These are phyloP conservation scores for Adansonia madagascariensis DNA, from an alignment of 441 rosid genomes.

Conservation along the genomic window DNA sequence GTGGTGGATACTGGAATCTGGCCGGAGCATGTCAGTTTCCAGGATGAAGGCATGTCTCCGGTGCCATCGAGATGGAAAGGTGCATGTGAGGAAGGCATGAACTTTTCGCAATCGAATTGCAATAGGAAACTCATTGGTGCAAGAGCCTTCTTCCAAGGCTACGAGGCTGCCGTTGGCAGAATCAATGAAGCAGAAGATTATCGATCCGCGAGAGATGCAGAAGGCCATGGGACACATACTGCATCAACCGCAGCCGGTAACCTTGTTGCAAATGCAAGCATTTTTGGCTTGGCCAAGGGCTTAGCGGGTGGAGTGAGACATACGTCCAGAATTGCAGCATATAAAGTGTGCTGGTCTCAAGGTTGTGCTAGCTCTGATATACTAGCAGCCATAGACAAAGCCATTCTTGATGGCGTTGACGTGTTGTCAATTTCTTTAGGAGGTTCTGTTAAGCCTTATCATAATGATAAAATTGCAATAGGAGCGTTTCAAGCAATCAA, in stretches of 20 bases:
- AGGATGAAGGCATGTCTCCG: conserved; percentile 49
- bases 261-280: conserved; percentile 41
- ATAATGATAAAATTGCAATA: conserved; percentile 47
- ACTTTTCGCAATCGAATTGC: conserved; percentile 50
- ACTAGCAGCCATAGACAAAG: conserved; percentile 55
- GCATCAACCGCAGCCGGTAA: conserved; percentile 65
- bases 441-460: conserved; percentile 49
- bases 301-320: conserved; percentile 54
- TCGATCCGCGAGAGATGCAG: conserved; percentile 57
- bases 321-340: conserved; percentile 57
- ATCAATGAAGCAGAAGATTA: conserved; percentile 51
- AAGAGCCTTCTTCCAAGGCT: conserved; percentile 49
- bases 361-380: conserved; percentile 53
- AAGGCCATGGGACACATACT: conserved; percentile 68
- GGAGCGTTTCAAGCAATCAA: conserved; percentile 50
- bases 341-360: conserved; percentile 29
- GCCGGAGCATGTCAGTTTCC: conserved; percentile 65
- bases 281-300: conserved; percentile 54
- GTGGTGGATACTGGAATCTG: conserved; percentile 64
- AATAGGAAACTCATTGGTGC: conserved; percentile 71
- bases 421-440: conserved; percentile 66
- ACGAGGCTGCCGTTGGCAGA: conserved; percentile 43
- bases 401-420: conserved; percentile 64
- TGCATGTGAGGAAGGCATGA: conserved; percentile 53
- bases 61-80: conserved; percentile 68